A percentile compares a stretch with the other conserved stretches of the same genome.
Conservation (phyloP, 495 filamentous ascomycete species). For the Apodospora peruviana region DNA sequence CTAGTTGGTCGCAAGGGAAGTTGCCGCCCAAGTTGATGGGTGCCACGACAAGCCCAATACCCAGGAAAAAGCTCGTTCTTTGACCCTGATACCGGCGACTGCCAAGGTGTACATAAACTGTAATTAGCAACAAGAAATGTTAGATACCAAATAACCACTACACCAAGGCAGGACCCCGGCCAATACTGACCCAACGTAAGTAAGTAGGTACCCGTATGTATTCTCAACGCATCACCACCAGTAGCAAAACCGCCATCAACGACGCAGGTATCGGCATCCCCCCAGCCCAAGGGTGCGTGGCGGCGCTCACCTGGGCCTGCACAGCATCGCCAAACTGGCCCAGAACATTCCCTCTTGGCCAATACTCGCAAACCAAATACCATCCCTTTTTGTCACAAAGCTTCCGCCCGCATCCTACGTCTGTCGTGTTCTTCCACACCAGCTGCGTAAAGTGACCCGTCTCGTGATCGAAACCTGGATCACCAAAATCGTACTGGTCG, state of each 20-base stretch:
- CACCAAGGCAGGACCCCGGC: no score
- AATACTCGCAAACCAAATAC: slow-evolving; percentile 81
- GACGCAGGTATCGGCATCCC: no score
- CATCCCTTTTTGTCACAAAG: slow-evolving; percentile 56
- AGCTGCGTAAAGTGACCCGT: slow-evolving; percentile 87
- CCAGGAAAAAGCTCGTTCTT: not conserved
- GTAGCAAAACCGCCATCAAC: not conserved
- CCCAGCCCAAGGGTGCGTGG: no score
- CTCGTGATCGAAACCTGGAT: slow-evolving; percentile 49
- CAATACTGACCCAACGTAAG: no score
- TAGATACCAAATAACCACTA: no score
- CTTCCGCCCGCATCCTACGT: slow-evolving; percentile 62
- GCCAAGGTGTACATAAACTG: no score
- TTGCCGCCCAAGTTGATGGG: not conserved
- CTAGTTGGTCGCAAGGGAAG: not conserved
- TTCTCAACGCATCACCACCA: no score
- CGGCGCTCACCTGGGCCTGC: no score
- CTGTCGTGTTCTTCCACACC: slow-evolving; percentile 67
- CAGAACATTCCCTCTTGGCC: slow-evolving; percentile 64
- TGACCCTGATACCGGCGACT: no score
- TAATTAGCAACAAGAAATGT: no score
- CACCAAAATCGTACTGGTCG: slow-evolving; percentile 50
- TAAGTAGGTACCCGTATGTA: no score
- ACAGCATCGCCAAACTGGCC: slow-evolving; percentile 54
- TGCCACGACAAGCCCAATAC: not conserved